Evolutionary conservation across 2,329 filamentous ascomycete species (phyloP).

Genomic region (Hymenotorrendiella dingleyae): DNA sequence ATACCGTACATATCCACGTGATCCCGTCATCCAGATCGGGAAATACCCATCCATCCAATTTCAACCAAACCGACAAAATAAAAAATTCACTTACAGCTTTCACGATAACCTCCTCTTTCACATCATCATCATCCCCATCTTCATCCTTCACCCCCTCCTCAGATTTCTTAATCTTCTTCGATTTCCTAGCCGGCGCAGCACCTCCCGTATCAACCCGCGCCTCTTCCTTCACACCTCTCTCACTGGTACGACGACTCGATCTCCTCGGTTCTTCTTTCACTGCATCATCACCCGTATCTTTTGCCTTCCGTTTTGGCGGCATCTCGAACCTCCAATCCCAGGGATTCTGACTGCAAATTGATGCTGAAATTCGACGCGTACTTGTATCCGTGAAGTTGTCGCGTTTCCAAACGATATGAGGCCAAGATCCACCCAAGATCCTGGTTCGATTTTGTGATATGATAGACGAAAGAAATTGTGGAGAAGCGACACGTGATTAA

Average conservation of each 20-base stretch:
- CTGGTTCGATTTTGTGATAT: too few species aligned
- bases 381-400: too few species aligned
- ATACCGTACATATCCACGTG: too few species aligned
- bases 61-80: background rate
- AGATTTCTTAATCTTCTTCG: constrained; percentile 5
- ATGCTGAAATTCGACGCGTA: too few species aligned
- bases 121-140: constrained; percentile 1
- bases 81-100: background rate
- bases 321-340: background rate
- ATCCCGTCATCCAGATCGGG: too few species aligned
- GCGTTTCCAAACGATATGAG: too few species aligned
- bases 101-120: background rate
- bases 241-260: constrained; percentile 20
- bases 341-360: too few species aligned
- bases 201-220: constrained; percentile 8
- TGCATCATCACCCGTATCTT: constrained; percentile 10
- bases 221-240: constrained; percentile 8
- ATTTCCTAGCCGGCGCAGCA: constrained; percentile 5
- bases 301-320: constrained; percentile 28
- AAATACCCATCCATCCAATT: too few species aligned
- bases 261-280: constrained; percentile 19
- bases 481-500: too few species aligned
- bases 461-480: too few species aligned
- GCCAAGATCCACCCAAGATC: too few species aligned
- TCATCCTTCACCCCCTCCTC: background rate